These are phyloP conservation scores for Peronospora belbahrii DNA, from an alignment of 352 stramenopile genomes.

Conservation along the genomic window DNA sequence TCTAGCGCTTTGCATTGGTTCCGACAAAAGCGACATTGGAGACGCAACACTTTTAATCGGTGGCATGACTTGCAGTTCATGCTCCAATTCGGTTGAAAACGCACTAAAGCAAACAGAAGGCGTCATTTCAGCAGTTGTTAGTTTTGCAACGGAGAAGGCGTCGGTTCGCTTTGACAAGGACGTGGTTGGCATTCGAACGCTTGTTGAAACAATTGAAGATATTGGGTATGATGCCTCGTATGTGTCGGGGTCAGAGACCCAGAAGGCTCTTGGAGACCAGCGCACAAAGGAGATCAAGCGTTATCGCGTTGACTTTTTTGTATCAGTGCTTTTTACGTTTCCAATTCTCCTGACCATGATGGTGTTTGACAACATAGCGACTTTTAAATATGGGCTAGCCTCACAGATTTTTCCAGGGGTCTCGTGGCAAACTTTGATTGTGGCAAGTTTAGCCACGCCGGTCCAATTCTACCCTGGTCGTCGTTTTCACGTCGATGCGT, in stretches of 20 bases:
- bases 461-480: constrained; percentile 93
- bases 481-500: constrained; percentile 92
- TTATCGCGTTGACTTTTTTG: constrained; percentile 81
- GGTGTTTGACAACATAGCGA: constrained; percentile 71
- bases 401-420: constrained; percentile 48
- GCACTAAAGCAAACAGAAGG: constrained; percentile 71
- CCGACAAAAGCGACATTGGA: constrained; percentile 50
- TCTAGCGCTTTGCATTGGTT: constrained; percentile 31
- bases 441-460: constrained; percentile 84
- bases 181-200: constrained; percentile 61
- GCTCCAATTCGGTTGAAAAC: constrained; percentile 85
- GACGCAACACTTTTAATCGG: constrained; percentile 62
- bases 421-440: constrained; percentile 71
- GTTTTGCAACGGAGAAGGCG: constrained; percentile 84
- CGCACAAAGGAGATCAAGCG: constrained; percentile 68
- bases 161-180: constrained; percentile 71
- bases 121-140: constrained; percentile 73
- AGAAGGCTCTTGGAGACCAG: constrained; percentile 78
- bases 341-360: constrained; percentile 92
- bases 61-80: constrained; percentile 91
- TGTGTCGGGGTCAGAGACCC: constrained; percentile 50
- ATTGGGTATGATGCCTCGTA: constrained; percentile 87
- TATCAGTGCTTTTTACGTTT: constrained; percentile 88
- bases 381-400: constrained; percentile 43
- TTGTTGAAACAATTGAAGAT: constrained; percentile 85